Evolutionary conservation across 345 rosid genomes (phyloP).

Genomic region (Melaleuca alternifolia): DNA sequence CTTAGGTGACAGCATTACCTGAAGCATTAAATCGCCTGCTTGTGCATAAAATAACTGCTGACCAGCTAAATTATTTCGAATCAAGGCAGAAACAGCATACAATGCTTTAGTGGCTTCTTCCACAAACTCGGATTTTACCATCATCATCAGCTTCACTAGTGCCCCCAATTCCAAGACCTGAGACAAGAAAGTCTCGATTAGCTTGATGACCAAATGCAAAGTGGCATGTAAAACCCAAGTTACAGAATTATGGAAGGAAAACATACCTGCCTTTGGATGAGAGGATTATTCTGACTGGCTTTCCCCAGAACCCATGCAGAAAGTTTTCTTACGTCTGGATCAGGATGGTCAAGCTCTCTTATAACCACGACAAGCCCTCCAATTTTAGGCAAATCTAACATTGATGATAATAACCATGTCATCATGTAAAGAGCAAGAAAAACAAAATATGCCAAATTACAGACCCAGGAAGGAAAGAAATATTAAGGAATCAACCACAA

Average conservation of each 20-base stretch:
- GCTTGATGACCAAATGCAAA: neutral
- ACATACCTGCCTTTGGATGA: constrained; percentile 68
- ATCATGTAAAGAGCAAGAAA: neutral
- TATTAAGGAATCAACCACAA: neutral
- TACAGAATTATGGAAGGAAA: neutral
- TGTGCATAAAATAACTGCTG: constrained; percentile 70
- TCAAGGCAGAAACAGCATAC: constrained; percentile 78
- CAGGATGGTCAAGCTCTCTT: constrained; percentile 55
- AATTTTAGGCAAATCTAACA: constrained; percentile 68
- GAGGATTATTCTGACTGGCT: constrained; percentile 84
- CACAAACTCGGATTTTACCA: constrained; percentile 49
- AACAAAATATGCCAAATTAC: neutral
- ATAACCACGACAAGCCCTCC: constrained; percentile 59
- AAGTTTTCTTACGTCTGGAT: constrained; percentile 52
- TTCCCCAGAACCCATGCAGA: constrained; percentile 96
- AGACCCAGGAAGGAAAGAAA: neutral
- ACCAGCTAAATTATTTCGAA: constrained; percentile 58
- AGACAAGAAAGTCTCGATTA: neutral
- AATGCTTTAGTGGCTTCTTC: constrained; percentile 93
- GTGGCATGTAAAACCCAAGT: neutral
- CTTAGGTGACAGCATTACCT: constrained; percentile 29
- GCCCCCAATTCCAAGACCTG: constrained; percentile 79
- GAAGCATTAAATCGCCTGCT: constrained; percentile 78
- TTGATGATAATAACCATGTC: neutral
- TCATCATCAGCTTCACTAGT: constrained; percentile 43